A percentile compares a stretch with the other conserved stretches of the same genome.
Evolutionary conservation across 306 rosid species (phyloP).

Genomic region (Hippophae rhamnoides): DNA sequence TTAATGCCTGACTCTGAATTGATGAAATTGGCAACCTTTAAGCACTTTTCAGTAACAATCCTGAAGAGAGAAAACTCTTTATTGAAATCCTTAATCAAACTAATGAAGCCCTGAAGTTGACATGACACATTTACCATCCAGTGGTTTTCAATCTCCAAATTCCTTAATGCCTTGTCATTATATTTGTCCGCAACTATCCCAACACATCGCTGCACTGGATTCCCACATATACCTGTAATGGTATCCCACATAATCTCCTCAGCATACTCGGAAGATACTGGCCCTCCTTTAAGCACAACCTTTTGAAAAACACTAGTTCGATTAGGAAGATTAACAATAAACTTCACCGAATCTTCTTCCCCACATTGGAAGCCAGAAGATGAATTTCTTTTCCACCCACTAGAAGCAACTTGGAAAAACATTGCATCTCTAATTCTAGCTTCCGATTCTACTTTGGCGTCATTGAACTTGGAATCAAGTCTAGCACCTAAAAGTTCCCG

Average conservation of each 20-base stretch:
- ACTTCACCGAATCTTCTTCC: slow-evolving; percentile 71
- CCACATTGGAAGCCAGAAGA: slow-evolving; percentile 46
- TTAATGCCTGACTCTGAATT: slow-evolving; percentile 50
- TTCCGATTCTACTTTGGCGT: slow-evolving; percentile 60
- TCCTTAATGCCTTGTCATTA: slow-evolving; percentile 85
- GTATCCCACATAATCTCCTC: slow-evolving; percentile 80
- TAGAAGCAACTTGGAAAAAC: slow-evolving; percentile 79
- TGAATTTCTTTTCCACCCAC: slow-evolving; percentile 67
- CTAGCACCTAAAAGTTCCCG: slow-evolving; percentile 61
- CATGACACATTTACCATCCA: slow-evolving; percentile 98
- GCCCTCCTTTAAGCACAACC: slow-evolving; percentile 60
- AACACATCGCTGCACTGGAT: slow-evolving; percentile 58
- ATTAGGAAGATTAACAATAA: slow-evolving; percentile 76
- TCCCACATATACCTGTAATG: slow-evolving; percentile 49
- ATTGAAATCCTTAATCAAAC: slow-evolving; percentile 84
- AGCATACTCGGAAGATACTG: slow-evolving; percentile 62
- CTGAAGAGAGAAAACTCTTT: slow-evolving; percentile 65
- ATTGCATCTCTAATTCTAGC: slow-evolving; percentile 71
- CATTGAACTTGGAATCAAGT: slow-evolving; percentile 68
- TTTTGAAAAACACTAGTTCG: slow-evolving; percentile 74
- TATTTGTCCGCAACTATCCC: slow-evolving; percentile 90
- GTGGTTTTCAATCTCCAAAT: slow-evolving; percentile 77
- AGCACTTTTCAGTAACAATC: slow-evolving; percentile 60
- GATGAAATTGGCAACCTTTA: slow-evolving; percentile 60
- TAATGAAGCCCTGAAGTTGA: slow-evolving; percentile 84